phyloP scores from a whole-genome alignment of 2,329 filamentous ascomycete genomes.

The Aphanoascus verrucosus region DNA sequence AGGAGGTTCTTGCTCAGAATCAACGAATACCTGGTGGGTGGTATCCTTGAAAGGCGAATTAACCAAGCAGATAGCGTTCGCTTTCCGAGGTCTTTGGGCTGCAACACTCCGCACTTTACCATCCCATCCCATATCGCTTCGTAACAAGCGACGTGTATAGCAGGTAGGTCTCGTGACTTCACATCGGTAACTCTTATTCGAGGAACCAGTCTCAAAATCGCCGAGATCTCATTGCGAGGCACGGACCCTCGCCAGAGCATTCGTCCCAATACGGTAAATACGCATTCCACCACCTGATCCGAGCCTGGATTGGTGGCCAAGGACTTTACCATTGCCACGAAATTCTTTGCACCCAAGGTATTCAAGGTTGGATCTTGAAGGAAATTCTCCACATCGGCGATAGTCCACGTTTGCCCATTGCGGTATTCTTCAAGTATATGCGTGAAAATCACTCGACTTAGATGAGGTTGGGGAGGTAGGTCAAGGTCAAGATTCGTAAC shows the following conservation, averaged over 20 bases:
- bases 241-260: slow-evolving; percentile 29
- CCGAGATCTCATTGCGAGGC: slow-evolving; percentile 24
- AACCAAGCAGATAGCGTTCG: slow-evolving; percentile 26
- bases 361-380: slow-evolving; percentile 31
- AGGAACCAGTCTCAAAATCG: slow-evolving; percentile 25
- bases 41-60: slow-evolving; percentile 19
- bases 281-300: slow-evolving; percentile 16
- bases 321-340: slow-evolving; percentile 23
- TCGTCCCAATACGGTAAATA: slow-evolving; percentile 22
- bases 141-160: slow-evolving; percentile 20
- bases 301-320: slow-evolving; percentile 18
- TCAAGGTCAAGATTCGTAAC: slow-evolving; percentile 25
- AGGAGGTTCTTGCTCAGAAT: slow-evolving; percentile 25
- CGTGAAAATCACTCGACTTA: slow-evolving; percentile 29
- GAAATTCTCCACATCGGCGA: slow-evolving; percentile 24
- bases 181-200: slow-evolving; percentile 14
- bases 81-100: slow-evolving; percentile 25
- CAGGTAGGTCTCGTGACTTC: slow-evolving; percentile 15
- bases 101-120: slow-evolving; percentile 27
- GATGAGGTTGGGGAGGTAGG: slow-evolving; percentile 26
- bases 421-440: slow-evolving; percentile 21
- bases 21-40: slow-evolving; percentile 14
- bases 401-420: slow-evolving; percentile 9
- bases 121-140: slow-evolving; percentile 31
- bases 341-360: slow-evolving; percentile 28